These are phyloP conservation scores for Lachnellula arida DNA, from an alignment of 2,329 filamentous ascomycete species.

Conservation along the genomic window DNA sequence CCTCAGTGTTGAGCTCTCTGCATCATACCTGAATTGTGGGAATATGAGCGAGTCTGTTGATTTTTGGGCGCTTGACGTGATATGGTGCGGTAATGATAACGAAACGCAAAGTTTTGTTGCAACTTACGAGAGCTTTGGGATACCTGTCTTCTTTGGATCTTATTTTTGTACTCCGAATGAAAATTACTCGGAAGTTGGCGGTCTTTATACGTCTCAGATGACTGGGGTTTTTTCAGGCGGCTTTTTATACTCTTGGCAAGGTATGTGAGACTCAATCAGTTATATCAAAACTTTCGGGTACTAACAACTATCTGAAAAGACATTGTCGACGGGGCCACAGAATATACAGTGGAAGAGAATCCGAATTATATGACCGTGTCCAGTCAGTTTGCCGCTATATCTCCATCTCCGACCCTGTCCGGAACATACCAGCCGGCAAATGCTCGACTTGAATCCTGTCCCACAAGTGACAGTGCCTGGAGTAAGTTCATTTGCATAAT, in stretches of 20 bases:
- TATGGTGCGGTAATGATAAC: slow-evolving; percentile 54
- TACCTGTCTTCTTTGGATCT: slow-evolving; percentile 69
- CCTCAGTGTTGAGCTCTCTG: slow-evolving; percentile 62
- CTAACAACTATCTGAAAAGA: neutral
- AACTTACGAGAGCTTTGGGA: slow-evolving; percentile 59
- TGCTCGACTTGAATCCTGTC: neutral
- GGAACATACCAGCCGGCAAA: neutral
- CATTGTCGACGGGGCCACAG: neutral
- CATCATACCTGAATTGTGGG: slow-evolving; percentile 68
- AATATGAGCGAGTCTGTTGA: slow-evolving; percentile 58
- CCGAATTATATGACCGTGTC: too few relatives aligned
- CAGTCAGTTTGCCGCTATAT: neutral
- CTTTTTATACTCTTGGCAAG: slow-evolving; percentile 37
- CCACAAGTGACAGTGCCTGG: slow-evolving; percentile 23
- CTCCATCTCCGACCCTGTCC: neutral
- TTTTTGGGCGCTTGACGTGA: slow-evolving; percentile 61
- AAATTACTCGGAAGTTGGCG: slow-evolving; percentile 69
- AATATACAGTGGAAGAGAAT: too few relatives aligned
- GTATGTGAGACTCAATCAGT: slow-evolving; percentile 83
- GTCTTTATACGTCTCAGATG: slow-evolving; percentile 80
- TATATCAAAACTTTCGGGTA: slow-evolving; percentile 69
- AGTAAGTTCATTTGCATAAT: neutral
- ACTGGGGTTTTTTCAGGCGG: slow-evolving; percentile 88
- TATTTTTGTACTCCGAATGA: slow-evolving; percentile 79
- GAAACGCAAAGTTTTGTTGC: slow-evolving; percentile 51